Conservation (phyloP, 495 filamentous ascomycete species). For the Xylaria nigripes region DNA sequence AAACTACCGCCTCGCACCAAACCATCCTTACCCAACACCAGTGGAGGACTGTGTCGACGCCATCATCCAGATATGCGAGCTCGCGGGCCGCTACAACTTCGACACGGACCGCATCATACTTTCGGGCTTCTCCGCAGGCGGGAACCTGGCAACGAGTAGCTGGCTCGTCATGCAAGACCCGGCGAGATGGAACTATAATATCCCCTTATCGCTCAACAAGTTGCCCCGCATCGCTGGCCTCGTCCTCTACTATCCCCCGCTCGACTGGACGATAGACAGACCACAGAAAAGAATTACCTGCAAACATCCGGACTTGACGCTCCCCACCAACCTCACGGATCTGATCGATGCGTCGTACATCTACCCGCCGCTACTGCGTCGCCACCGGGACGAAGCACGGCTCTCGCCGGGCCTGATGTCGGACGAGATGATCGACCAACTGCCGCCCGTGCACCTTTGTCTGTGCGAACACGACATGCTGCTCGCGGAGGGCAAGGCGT, state of each 20-base stretch:
- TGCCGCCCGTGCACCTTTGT: conserved; percentile 46
- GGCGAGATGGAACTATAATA: conserved; percentile 42
- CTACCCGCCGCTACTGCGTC: conserved; percentile 24
- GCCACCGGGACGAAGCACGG: conserved; percentile 8
- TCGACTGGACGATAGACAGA: conserved; percentile 62
- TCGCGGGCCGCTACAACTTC: conserved; percentile 36
- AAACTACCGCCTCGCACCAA: conserved; percentile 58
- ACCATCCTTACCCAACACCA: conserved; percentile 57
- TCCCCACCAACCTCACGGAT: conserved; percentile 56
- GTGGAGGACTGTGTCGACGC: conserved; percentile 61
- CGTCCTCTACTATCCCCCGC: conserved; percentile 62
- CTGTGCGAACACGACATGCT: conserved; percentile 77
- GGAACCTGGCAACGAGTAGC: conserved; percentile 65
- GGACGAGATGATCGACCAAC: conserved; percentile 19
- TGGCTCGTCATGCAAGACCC: conserved; percentile 29
- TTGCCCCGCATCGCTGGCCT: conserved; percentile 8
- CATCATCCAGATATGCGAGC: conserved; percentile 43
- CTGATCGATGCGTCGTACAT: conserved; percentile 71
- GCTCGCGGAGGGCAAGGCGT: conserved; percentile 48
- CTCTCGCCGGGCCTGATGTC: conserved; percentile 16
- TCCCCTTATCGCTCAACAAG: not conserved
- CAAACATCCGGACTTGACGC: conserved; percentile 52
- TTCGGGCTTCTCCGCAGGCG: conserved; percentile 68
- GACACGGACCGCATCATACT: conserved; percentile 41
- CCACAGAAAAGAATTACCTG: conserved; percentile 51